phyloP scores from a whole-genome alignment of 2,329 filamentous ascomycete species.

The Podosphaera leucotricha region DNA sequence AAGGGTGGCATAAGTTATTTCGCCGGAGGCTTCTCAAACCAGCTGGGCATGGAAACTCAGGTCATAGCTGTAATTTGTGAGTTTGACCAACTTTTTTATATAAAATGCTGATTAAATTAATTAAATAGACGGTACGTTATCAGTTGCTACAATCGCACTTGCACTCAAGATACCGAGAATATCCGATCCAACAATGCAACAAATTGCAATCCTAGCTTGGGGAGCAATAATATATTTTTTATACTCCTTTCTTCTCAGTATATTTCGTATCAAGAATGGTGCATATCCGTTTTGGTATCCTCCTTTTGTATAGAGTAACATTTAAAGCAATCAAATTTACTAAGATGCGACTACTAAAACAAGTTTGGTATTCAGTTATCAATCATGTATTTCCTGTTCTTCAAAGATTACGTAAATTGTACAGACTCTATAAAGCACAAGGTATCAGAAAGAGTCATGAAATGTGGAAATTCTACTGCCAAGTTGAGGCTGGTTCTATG shows the following conservation, averaged over 20 bases:
- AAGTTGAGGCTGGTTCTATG: too few relatives aligned
- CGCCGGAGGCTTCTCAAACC: constrained; percentile 74
- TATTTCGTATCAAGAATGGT: constrained; percentile 86
- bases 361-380: too few relatives aligned
- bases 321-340: not conserved
- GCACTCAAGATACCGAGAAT: constrained; percentile 86
- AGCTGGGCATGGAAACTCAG: constrained; percentile 86
- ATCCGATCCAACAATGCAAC: constrained; percentile 49
- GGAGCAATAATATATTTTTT: constrained; percentile 50
- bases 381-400: too few relatives aligned
- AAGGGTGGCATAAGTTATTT: constrained; percentile 77
- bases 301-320: constrained; percentile 34
- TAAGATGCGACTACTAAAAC: not conserved
- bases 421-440: too few relatives aligned
- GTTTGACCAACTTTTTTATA: constrained; percentile 17
- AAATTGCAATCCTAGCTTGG: constrained; percentile 63
- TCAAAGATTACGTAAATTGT: too few relatives aligned
- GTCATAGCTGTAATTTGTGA: constrained; percentile 84
- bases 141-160: constrained; percentile 78
- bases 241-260: constrained; percentile 84
- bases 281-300: constrained; percentile 89
- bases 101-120: not conserved
- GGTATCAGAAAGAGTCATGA: too few relatives aligned
- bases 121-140: constrained; percentile 46
- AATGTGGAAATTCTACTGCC: too few relatives aligned